Evolutionary conservation across 73 alveolate species (phyloP).

Genomic region (Uronychia binucleata): DNA sequence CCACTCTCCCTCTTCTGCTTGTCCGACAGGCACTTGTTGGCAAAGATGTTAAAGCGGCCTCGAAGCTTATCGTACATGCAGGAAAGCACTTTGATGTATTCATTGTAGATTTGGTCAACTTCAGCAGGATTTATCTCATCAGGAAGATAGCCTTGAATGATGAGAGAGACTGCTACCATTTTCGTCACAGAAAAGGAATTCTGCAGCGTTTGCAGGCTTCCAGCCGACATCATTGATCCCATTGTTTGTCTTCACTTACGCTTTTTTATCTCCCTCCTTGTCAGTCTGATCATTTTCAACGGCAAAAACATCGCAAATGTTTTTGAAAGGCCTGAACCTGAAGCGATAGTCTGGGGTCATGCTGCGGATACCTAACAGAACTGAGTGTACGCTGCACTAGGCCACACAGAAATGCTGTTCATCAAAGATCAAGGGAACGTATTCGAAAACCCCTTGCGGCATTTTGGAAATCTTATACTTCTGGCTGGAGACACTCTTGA

Average conservation of each 20-base stretch:
- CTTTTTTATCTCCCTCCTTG: slow-evolving; percentile 1
- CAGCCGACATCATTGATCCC: slow-evolving; percentile 9
- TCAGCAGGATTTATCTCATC: slow-evolving; percentile 35
- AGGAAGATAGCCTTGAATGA: not conserved
- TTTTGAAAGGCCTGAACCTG: slow-evolving; percentile 30
- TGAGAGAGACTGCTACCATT: slow-evolving; percentile 10
- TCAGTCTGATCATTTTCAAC: not conserved
- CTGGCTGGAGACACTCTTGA: slow-evolving; percentile 45
- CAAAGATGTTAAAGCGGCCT: slow-evolving; percentile 45
- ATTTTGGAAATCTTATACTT: slow-evolving; percentile 20
- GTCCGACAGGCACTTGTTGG: slow-evolving; percentile 54
- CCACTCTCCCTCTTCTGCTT: slow-evolving; percentile 38
- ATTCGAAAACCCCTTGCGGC: slow-evolving; percentile 50
- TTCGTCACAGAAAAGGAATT: slow-evolving; percentile 45
- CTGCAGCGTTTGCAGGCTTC: slow-evolving; percentile 47
- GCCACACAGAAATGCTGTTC: slow-evolving; percentile 48
- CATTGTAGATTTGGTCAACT: slow-evolving; percentile 54
- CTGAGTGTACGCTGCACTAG: slow-evolving; percentile 44
- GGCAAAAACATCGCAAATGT: not conserved
- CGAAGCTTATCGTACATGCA: slow-evolving; percentile 59
- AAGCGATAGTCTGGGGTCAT: slow-evolving; percentile 25
- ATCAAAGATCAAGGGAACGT: slow-evolving; percentile 52
- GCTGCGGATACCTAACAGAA: slow-evolving; percentile 6
- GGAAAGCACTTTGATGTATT: slow-evolving; percentile 42
- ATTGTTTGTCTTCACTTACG: not conserved